phyloP scores from a whole-genome alignment of 2,329 filamentous ascomycete genomes.

The Ascochyta rabiei region DNA sequence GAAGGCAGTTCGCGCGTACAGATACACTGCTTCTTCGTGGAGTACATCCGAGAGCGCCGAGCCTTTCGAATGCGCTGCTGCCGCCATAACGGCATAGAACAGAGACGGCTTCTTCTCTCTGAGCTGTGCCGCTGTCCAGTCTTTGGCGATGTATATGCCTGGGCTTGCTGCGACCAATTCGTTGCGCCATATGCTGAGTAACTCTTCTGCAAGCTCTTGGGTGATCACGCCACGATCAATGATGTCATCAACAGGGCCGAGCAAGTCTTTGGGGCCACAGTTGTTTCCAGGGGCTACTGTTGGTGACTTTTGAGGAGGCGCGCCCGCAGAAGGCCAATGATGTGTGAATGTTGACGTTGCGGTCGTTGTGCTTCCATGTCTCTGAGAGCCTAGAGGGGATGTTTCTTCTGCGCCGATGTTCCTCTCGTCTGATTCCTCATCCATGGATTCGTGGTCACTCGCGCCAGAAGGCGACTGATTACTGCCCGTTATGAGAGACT shows the following conservation, averaged over 20 bases:
- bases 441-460: slow-evolving; percentile 38
- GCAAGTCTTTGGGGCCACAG: slow-evolving; percentile 25
- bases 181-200: slow-evolving; percentile 40
- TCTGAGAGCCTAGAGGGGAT: slow-evolving; percentile 19
- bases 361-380: slow-evolving; percentile 17
- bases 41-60: slow-evolving; percentile 39
- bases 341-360: slow-evolving; percentile 14
- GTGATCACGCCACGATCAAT: slow-evolving; percentile 43
- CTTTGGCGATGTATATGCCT: slow-evolving; percentile 35
- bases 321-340: slow-evolving; percentile 10
- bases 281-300: slow-evolving; percentile 3
- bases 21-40: slow-evolving; percentile 42
- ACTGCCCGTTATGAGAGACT: slow-evolving; percentile 35
- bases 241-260: slow-evolving; percentile 40
- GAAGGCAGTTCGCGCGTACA: slow-evolving; percentile 43
- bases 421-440: slow-evolving; percentile 33
- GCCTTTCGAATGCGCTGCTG: slow-evolving; percentile 43
- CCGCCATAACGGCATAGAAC: slow-evolving; percentile 47
- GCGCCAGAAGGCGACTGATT: slow-evolving; percentile 29
- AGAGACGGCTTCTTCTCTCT: slow-evolving; percentile 41
- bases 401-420: slow-evolving; percentile 22
- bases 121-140: slow-evolving; percentile 41
- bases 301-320: slow-evolving; percentile 10
- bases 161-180: slow-evolving; percentile 39
- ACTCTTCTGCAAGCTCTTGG: slow-evolving; percentile 34